These are phyloP conservation scores for Pleurotus citrinopileatus DNA, from an alignment of 768 basidiomycete species.

Conservation along the genomic window DNA sequence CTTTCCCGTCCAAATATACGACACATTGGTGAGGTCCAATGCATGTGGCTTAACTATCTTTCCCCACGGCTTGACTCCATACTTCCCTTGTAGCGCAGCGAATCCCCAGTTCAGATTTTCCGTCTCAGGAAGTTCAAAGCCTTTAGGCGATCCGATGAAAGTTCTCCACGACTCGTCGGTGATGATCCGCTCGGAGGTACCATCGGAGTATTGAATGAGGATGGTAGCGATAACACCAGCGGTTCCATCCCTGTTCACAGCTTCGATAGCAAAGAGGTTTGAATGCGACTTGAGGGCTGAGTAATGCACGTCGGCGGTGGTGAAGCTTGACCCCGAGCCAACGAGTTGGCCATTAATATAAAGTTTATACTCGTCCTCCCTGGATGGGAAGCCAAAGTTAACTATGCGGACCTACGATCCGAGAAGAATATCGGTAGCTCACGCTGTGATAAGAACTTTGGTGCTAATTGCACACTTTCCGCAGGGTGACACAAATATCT, in stretches of 20 bases:
- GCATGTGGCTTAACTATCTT: background rate
- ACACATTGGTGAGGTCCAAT: background rate
- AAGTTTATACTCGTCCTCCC: constrained; percentile 27
- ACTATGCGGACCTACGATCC: background rate
- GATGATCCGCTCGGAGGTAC: constrained; percentile 14
- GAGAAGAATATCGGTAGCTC: background rate
- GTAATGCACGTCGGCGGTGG: constrained; percentile 20
- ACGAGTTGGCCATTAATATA: constrained; percentile 24
- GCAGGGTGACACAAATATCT: constrained; percentile 17
- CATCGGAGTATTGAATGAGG: constrained; percentile 22
- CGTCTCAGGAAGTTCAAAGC: background rate
- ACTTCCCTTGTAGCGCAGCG: background rate
- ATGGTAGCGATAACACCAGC: constrained; percentile 25
- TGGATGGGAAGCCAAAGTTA: background rate
- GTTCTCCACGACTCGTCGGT: constrained; percentile 24
- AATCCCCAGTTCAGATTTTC: constrained; percentile 1
- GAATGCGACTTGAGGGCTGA: constrained; percentile 17
- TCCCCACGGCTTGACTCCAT: constrained; percentile 6
- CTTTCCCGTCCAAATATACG: constrained; percentile 2
- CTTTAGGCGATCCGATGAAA: constrained; percentile 1
- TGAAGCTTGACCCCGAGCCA: constrained; percentile 18
- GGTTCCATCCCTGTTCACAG: constrained; percentile 25
- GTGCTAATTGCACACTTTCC: constrained; percentile 15
- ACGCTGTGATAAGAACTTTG: constrained; percentile 13
- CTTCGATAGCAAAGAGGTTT: constrained; percentile 26